These are phyloP conservation scores for Misopates orontium DNA, from an alignment of 257 asterid genomes.

Conservation along the genomic window DNA sequence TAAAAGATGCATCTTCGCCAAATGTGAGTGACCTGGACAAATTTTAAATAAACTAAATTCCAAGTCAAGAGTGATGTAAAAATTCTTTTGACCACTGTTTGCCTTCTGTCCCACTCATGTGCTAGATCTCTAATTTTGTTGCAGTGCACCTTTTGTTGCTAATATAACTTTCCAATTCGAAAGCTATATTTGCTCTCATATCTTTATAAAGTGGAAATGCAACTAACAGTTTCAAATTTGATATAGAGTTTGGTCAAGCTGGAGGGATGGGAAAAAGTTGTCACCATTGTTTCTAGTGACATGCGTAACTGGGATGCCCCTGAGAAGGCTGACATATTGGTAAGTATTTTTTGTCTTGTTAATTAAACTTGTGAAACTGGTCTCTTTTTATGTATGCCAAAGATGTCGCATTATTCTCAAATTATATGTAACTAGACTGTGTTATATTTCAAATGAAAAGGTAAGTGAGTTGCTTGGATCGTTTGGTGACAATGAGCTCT, in stretches of 20 bases:
- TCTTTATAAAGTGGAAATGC: conserved; percentile 21
- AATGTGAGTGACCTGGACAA: conserved; percentile 4
- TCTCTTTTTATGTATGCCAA: neutral
- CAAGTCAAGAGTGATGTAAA: neutral
- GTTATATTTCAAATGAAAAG: conserved; percentile 38
- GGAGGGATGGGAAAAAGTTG: conserved; percentile 88
- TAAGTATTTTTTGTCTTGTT: conserved; percentile 25
- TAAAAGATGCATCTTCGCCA: neutral
- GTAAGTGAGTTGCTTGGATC: conserved; percentile 98
- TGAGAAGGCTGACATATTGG: conserved; percentile 97
- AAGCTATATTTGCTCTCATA: conserved; percentile 14
- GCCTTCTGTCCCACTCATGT: conserved; percentile 7
- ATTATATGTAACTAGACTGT: conserved; percentile 8
- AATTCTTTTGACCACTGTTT: neutral
- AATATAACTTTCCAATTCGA: neutral
- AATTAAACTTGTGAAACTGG: neutral
- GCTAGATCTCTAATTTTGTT: neutral
- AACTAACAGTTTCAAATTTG: conserved; percentile 20
- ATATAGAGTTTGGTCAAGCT: conserved; percentile 88
- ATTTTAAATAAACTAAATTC: conserved; percentile 2
- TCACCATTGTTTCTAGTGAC: conserved; percentile 84
- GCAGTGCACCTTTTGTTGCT: neutral
- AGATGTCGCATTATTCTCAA: conserved; percentile 7
- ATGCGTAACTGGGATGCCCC: conserved; percentile 98
- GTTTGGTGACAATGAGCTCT: conserved; percentile 97